Base-by-base conservation (phyloP, 2,329 filamentous ascomycete genomes). In the Pezicula radicicola region DNA sequence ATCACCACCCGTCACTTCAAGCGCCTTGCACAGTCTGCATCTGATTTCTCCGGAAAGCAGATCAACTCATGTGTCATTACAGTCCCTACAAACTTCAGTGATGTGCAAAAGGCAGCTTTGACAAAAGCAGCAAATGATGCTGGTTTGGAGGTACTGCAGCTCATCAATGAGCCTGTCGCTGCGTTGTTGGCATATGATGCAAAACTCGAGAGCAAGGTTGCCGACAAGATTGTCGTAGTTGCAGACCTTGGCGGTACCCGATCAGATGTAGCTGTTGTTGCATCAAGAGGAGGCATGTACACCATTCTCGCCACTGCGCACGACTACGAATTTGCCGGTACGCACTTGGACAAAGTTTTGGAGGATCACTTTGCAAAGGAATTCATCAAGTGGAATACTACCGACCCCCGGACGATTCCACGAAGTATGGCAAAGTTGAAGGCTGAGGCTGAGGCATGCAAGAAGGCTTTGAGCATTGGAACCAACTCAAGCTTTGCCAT, bases 311-410 rank as follows among this genome's bases (percentile, higher is more conserved):
- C 94, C 18, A 96, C 93, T 12, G 84, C 88, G 28, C 94, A 97
- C 76, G 94, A 99, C 77, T 97, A 96, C 74, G 92, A 97, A 67
- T 89, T 93, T 61, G 86, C 89, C 51, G 94, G 94, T 66, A 80
- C 84, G 35, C 85, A 91, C 60, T 80, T 99, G 52, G 94, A 99
- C 76, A 83, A 94, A 70, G 88, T 93, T 46, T 80, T 99, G 53
- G 89, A 96, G 69, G 93, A 99, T 70, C 87, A 97, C 78, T 97
- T 97, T 63, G 89, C 93, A 63, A 99, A 99, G 80, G 94, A 99
- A 74, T 99, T 99, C 75, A 82, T 94, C 67, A 97, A 99, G 83
- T 96, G 96, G 81, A 84, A 97, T 75, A 73, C 72, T 35, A 83
- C 83, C 52, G 94, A 97, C 71, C 94, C 94, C 19, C 83, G 92